phyloP scores from a whole-genome alignment of 352 stramenopile genomes.

The Plasmopara viticola region DNA sequence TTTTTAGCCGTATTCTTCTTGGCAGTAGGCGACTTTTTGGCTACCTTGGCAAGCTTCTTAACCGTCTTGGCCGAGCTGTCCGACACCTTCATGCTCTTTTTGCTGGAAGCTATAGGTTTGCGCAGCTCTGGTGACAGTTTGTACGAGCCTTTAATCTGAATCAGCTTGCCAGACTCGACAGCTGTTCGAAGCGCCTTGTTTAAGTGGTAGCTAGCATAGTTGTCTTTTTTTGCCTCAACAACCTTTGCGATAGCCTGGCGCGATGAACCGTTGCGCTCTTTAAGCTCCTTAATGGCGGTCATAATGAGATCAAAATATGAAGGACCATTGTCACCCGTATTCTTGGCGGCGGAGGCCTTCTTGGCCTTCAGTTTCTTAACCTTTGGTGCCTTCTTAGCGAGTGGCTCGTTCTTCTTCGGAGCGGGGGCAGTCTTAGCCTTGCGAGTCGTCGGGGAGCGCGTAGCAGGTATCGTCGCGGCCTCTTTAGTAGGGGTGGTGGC shows the following conservation, averaged over 20 bases:
- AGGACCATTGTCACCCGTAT: conserved; percentile 35
- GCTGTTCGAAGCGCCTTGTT: conserved; percentile 88
- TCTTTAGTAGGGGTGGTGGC: conserved; percentile 15
- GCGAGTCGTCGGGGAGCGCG: conserved; percentile 48
- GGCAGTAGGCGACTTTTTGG: conserved; percentile 43
- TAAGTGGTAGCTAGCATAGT: conserved; percentile 76
- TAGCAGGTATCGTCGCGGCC: conserved; percentile 6
- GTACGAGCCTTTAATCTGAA: conserved; percentile 84
- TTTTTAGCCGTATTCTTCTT: conserved; percentile 72
- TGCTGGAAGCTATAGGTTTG: conserved; percentile 54
- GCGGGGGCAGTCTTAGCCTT: conserved; percentile 58
- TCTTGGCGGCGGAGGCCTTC: conserved; percentile 33
- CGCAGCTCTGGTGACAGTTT: conserved; percentile 66
- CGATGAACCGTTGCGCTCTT: conserved; percentile 91
- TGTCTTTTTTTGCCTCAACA: conserved; percentile 79
- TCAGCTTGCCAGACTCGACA: conserved; percentile 82
- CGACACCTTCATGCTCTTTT: conserved; percentile 61
- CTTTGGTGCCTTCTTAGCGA: conserved; percentile 42
- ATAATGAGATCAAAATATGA: conserved; percentile 89
- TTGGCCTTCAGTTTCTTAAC: conserved; percentile 51
- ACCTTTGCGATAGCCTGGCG: conserved; percentile 88
- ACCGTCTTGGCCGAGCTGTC: conserved; percentile 34
- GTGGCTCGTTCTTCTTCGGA: conserved; percentile 23
- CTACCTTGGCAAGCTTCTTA: conserved; percentile 44
- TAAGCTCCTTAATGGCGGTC: conserved; percentile 85